Evolutionary conservation across 306 rosid species (phyloP).

Genomic region (Cicer arietinum): DNA sequence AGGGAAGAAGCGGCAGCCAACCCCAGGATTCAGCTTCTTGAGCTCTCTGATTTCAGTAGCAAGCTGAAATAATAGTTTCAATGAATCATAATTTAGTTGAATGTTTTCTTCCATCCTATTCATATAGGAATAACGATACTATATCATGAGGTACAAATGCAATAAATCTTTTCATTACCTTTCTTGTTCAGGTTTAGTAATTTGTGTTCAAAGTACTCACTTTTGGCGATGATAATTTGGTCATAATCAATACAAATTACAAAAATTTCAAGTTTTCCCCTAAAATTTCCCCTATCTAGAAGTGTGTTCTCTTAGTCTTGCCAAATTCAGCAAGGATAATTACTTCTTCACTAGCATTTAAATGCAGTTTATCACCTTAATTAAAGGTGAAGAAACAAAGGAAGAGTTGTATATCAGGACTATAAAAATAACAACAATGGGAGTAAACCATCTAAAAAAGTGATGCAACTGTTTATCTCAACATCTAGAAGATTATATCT

Average conservation of each 20-base stretch:
- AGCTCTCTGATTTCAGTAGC: constrained; percentile 68
- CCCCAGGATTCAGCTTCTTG: constrained; percentile 69
- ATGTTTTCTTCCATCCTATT: constrained; percentile 26
- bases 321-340: constrained; percentile 3
- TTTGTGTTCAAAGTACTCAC: constrained; percentile 6
- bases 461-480: constrained; percentile 29
- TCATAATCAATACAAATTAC: background rate
- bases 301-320: constrained; percentile 24
- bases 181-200: constrained; percentile 15
- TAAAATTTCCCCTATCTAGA: background rate
- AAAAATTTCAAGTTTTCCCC: background rate
- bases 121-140: constrained; percentile 9
- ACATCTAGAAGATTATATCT: constrained; percentile 26
- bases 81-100: constrained; percentile 12
- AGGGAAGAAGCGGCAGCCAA: constrained; percentile 78
- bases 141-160: constrained; percentile 21
- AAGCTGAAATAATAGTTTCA: constrained; percentile 61
- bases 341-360: constrained; percentile 12
- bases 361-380: constrained; percentile 12
- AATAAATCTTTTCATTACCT: background rate
- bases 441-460: background rate
- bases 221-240: constrained; percentile 15
- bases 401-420: constrained; percentile 1
- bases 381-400: constrained; percentile 12
- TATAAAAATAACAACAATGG: constrained; percentile 13